Percentiles rank a stretch among this genome's conserved stretches.
These are phyloP conservation scores for Ophiosphaerella herpotricha DNA, from an alignment of 2,329 filamentous ascomycete species.

Conservation along the genomic window DNA sequence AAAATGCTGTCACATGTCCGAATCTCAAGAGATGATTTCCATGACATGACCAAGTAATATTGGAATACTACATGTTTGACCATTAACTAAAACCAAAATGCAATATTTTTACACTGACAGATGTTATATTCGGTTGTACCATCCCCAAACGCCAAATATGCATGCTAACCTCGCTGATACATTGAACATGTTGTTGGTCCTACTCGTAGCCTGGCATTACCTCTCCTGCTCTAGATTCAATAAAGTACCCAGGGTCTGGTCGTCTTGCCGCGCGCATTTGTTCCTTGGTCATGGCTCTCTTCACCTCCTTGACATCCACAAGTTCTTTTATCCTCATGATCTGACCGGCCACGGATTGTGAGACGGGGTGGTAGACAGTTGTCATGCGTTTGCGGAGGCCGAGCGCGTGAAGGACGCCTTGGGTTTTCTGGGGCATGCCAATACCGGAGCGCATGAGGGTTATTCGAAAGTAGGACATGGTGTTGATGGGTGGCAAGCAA, in stretches of 20 bases:
- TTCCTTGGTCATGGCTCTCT: conserved; percentile 62
- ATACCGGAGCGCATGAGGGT: conserved; percentile 89
- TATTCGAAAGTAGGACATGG: conserved; percentile 85
- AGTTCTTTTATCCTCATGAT: conserved; percentile 95
- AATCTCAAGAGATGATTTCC: too few relatives aligned
- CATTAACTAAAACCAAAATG: too few relatives aligned
- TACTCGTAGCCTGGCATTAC: not conserved
- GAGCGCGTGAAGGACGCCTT: conserved; percentile 81
- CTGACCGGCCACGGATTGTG: conserved; percentile 80
- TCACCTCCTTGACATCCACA: conserved; percentile 80
- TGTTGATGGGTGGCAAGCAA: not conserved
- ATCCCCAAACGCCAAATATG: too few relatives aligned
- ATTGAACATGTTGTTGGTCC: too few relatives aligned
- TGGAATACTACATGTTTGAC: too few relatives aligned
- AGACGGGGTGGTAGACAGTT: conserved; percentile 88
- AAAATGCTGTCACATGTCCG: too few relatives aligned
- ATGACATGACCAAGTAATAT: too few relatives aligned
- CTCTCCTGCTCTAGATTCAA: conserved; percentile 62
- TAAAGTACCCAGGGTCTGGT: conserved; percentile 79
- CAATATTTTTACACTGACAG: too few relatives aligned
- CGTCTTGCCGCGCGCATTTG: conserved; percentile 73
- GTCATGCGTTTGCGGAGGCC: conserved; percentile 83
- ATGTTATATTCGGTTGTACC: too few relatives aligned
- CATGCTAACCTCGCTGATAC: too few relatives aligned
- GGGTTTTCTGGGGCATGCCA: conserved; percentile 76